Evolutionary conservation across 768 basidiomycete species (phyloP).

Genomic region (Termitomyces sp.): DNA sequence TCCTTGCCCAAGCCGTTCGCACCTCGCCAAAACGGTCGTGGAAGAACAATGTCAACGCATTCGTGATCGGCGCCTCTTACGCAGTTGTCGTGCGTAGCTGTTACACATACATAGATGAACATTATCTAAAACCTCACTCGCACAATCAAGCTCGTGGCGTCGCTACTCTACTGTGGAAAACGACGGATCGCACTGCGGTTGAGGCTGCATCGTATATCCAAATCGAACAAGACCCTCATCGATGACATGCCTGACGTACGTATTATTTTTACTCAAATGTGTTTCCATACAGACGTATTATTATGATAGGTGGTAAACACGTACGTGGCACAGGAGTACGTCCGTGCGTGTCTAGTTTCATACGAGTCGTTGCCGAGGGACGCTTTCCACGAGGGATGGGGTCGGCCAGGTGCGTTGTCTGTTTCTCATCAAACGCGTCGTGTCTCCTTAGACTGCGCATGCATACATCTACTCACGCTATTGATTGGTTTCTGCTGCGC

Average conservation of each 20-base stretch:
- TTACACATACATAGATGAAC: neutral
- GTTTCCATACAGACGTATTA: neutral
- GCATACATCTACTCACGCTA: neutral
- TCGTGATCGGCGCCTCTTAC: slow-evolving; percentile 71
- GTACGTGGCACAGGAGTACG: slow-evolving; percentile 71
- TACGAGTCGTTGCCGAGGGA: slow-evolving; percentile 70
- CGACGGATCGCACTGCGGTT: slow-evolving; percentile 64
- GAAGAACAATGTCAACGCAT: slow-evolving; percentile 61
- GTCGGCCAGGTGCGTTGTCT: slow-evolving; percentile 51
- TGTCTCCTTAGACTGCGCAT: neutral
- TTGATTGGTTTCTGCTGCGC: too few relatives aligned
- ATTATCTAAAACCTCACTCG: neutral
- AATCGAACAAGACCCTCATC: slow-evolving; percentile 48
- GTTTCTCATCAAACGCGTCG: neutral
- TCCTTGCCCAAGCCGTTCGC: slow-evolving; percentile 72
- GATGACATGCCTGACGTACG: slow-evolving; percentile 61
- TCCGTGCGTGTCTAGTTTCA: slow-evolving; percentile 68
- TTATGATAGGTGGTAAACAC: slow-evolving; percentile 58
- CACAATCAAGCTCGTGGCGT: slow-evolving; percentile 48
- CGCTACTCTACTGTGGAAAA: slow-evolving; percentile 62
- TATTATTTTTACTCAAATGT: neutral
- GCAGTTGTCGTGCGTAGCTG: slow-evolving; percentile 54
- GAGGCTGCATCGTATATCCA: slow-evolving; percentile 66
- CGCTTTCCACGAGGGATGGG: slow-evolving; percentile 71
- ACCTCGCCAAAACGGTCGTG: slow-evolving; percentile 53